Evolutionary conservation across 2,329 filamentous ascomycete genomes (phyloP).

Genomic region (Curvularia lunata): DNA sequence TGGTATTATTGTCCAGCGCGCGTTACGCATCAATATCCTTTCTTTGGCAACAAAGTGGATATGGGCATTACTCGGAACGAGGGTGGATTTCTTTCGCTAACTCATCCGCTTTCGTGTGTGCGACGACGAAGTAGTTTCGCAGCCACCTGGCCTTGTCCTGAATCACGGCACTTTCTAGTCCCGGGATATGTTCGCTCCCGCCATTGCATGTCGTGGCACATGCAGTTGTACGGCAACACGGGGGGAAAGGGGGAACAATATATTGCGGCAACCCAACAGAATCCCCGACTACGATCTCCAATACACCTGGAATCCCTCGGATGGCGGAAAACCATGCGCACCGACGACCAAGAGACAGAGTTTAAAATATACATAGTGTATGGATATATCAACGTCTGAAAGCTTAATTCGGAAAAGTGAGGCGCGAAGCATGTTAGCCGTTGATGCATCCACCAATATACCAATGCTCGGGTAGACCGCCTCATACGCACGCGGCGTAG

Average conservation of each 20-base stretch:
- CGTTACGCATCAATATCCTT: neutral
- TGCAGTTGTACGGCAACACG: neutral
- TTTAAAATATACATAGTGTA: neutral
- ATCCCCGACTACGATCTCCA: neutral
- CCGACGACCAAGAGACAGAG: neutral
- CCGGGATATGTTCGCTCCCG: neutral
- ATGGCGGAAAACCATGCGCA: neutral
- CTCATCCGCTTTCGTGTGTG: neutral
- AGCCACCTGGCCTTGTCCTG: neutral
- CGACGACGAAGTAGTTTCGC: neutral
- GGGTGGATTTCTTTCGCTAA: neutral
- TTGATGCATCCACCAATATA: neutral
- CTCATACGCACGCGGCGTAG: neutral
- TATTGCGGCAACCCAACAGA: neutral
- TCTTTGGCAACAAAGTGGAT: neutral
- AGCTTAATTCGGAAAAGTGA: slow-evolving; percentile 1
- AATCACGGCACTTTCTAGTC: neutral
- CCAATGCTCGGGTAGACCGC: neutral
- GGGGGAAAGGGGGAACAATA: neutral
- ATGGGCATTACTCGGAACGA: neutral
- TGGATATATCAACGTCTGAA: neutral
- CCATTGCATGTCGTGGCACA: neutral
- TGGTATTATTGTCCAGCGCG: neutral
- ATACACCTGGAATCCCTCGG: neutral
- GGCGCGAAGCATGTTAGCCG: neutral